Percentiles rank a stretch among this genome's conserved stretches.
phyloP scores from a whole-genome alignment of 352 stramenopile species.

The Pythium myriotylum region DNA sequence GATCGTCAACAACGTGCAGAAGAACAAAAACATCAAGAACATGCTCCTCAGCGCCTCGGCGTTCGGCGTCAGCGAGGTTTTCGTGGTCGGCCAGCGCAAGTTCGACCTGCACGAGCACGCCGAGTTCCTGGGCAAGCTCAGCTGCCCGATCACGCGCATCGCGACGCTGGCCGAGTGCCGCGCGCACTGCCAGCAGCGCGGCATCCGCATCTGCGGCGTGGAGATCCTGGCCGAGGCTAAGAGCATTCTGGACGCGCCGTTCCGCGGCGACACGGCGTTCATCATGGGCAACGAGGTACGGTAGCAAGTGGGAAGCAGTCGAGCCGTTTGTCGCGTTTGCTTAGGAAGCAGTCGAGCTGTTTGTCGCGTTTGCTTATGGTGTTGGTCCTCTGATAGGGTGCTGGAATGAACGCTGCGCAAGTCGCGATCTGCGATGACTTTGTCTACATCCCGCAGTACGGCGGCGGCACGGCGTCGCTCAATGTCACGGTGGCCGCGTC shows the following conservation, averaged over 20 bases:
- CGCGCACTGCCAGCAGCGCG: slow-evolving; percentile 50
- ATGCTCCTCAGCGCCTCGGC: slow-evolving; percentile 82
- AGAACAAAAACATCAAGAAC: slow-evolving; percentile 88
- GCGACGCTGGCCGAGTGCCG: slow-evolving; percentile 82
- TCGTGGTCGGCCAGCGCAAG: slow-evolving; percentile 90
- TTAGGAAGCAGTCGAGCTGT: background rate
- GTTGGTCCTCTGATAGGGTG: slow-evolving; percentile 63
- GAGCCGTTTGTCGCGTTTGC: background rate
- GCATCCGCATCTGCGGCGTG: slow-evolving; percentile 90
- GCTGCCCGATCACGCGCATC: slow-evolving; percentile 66
- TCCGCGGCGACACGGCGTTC: slow-evolving; percentile 88
- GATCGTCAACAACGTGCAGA: slow-evolving; percentile 94
- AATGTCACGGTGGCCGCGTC: slow-evolving; percentile 95
- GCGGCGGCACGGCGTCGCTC: slow-evolving; percentile 92
- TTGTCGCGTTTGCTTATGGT: background rate
- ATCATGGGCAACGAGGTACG: slow-evolving; percentile 95
- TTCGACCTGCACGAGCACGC: slow-evolving; percentile 66
- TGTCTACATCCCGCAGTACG: slow-evolving; percentile 95
- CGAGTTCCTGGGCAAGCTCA: slow-evolving; percentile 45
- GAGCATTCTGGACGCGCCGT: slow-evolving; percentile 69
- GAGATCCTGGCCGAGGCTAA: slow-evolving; percentile 92
- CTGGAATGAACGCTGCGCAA: slow-evolving; percentile 92
- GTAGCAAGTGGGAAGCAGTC: background rate
- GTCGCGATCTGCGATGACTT: slow-evolving; percentile 93
- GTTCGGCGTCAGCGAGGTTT: slow-evolving; percentile 83